Base-by-base conservation (phyloP, 106 monocot genomes). In the Acorus calamus region DNA sequence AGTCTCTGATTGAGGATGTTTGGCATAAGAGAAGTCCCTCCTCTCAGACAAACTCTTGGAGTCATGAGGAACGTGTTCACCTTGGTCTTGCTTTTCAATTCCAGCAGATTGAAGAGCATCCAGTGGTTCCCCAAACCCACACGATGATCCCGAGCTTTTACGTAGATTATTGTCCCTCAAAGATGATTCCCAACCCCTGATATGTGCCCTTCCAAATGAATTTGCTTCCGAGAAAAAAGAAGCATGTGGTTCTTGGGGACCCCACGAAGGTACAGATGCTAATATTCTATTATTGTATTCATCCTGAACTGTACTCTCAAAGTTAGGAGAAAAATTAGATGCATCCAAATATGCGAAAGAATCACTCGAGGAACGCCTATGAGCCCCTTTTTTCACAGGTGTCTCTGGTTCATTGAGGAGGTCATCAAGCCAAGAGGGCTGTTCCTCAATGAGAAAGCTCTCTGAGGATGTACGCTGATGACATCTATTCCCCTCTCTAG, bases 361-460 rank as follows among this genome's bases (percentile, higher is more conserved):
- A 55, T 98, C 98, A 58, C 98, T 98, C 41, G 91, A 83, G 6
- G 92, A 98, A 47, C 98, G 79, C 4, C 98, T 69, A 77, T 98
- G 98, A 43, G 63, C 60, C 55, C 79, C 88, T 70, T 68, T 84
- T 57, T 67, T 79, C 46, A 81, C 76, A 8, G 98, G 98, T 12
- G 74, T 81, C 54, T 98, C 98, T 0, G 98, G 98, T 59, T 93
- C 93, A 67, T 83, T 71, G 11, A 93, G 93, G 52, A 93, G 76
- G 43, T 93, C 93, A 55, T 93, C 93, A n/a, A 93, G 85, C 93
- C 93, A 93, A 43, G 85, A 88, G 4, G 93, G 93, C 61, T 93
- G 93, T 63, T 93, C 93, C 64, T 93, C 93, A 52, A 93, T 73
- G 11, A 88, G 72, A 68, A 85, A 78, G 70, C 93, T 83, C 74